Base-by-base conservation (phyloP, 2,329 filamentous ascomycete genomes). In the Scytalidium lignicola region DNA sequence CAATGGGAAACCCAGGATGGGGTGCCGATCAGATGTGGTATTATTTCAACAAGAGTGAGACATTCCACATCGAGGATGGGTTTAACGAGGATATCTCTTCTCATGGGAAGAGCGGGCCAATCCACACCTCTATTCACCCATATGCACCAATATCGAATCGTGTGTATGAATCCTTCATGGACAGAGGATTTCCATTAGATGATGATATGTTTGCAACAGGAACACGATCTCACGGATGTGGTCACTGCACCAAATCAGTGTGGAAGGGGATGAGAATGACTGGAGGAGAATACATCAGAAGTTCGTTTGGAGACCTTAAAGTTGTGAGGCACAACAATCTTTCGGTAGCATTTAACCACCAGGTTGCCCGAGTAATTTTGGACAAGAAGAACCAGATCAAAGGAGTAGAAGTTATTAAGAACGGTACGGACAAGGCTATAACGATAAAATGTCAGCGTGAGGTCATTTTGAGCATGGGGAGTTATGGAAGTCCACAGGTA, bases 21-120 rank as follows among this genome's bases (percentile, higher is more conserved):
- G 0, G 82, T 54, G 71, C 80, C 3, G 60, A 65, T 0, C 86
- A 75, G 62, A 54, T 57, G 2, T 86, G 81, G 82, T 64, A 74
- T 2, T 66, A 70, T 41, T 78, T 75, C 57, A 76, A 76, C 52
- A 64, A 61, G 15, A 67, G 85, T 17, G 80, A 84, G 59, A 73
- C 65, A 0, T 83, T 79, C 55, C 70, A 80, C 49, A 62, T 64
- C 1, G 57, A 68, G 1, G 54, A 73, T 9, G 0, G 65, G 65
- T 0, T 55, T 74, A 48, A 50, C 56, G 45, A 73, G 76, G 52
- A 80, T 79, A 51, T 71, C 74, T 2, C 62, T 69, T 2, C 73
- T 46, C 80, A 85, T 59, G 80, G 79, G 0, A 65, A 50, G 2
- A 56, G 61, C 1, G 79, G 79, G 0, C 68, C 65, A 3, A 60